Conservation (phyloP, 1,284 basidiomycete species). For the Porodaedalea pini region DNA sequence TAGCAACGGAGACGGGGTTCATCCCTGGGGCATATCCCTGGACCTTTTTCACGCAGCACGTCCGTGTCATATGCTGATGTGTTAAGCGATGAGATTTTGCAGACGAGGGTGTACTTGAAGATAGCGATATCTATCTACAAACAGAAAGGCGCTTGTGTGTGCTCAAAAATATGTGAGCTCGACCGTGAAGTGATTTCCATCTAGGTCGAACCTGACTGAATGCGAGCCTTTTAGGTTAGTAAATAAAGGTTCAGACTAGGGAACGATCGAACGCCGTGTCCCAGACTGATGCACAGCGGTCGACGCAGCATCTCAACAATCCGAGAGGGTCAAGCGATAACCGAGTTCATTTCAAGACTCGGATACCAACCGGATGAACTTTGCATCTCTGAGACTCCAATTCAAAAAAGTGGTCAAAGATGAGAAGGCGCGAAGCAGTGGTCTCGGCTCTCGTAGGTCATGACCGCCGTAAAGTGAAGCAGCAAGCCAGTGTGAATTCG, state of each 20-base stretch:
- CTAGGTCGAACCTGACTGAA: too few species aligned
- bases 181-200: not conserved
- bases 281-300: too few species aligned
- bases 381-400: not conserved
- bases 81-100: not conserved
- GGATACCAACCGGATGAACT: slow-evolving; percentile 1
- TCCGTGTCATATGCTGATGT: not conserved
- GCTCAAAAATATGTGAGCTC: too few species aligned
- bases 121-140: not conserved
- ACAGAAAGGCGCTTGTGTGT: too few species aligned
- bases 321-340: not conserved
- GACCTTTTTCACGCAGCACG: not conserved
- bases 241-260: not conserved
- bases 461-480: not conserved
- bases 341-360: not conserved
- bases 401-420: not conserved
- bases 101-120: not conserved
- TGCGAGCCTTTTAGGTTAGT: too few species aligned
- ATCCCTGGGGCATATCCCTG: not conserved
- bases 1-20: not conserved
- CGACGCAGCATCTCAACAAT: not conserved
- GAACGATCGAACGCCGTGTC: not conserved
- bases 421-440: not conserved
- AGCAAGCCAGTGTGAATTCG: not conserved
- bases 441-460: not conserved